Evolutionary conservation across 2,329 filamentous ascomycete species (phyloP).

Genomic region (Pseudogymnoascus sp.): DNA sequence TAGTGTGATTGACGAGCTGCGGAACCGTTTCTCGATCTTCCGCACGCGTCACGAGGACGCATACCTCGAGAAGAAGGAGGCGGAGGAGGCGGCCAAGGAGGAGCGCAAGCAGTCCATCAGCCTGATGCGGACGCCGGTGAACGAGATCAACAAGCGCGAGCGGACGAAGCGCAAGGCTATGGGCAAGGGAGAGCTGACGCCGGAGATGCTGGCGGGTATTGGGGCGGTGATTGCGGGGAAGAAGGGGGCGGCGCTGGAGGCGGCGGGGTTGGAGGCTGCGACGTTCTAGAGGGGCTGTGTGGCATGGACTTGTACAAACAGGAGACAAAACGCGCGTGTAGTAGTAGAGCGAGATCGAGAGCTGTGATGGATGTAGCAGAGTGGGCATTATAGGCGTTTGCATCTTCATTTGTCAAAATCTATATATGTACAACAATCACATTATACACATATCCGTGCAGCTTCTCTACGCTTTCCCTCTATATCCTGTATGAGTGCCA

Average conservation of each 20-base stretch:
- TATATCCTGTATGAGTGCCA: not conserved
- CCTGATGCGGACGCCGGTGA: constrained; percentile 28
- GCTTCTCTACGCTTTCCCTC: not conserved
- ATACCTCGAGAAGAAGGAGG: constrained; percentile 57
- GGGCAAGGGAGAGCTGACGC: constrained; percentile 26
- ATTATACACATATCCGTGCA: not conserved
- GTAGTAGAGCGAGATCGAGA: constrained; percentile 2
- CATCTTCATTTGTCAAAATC: constrained; percentile 12
- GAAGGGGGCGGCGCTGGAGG: constrained; percentile 18
- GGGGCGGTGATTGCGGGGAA: constrained; percentile 28
- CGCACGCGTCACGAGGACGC: constrained; percentile 69
- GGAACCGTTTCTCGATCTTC: constrained; percentile 74
- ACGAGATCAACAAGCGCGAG: constrained; percentile 25
- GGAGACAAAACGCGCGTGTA: not conserved
- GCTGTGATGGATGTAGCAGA: constrained; percentile 8
- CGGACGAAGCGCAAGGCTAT: constrained; percentile 23
- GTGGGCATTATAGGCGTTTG: constrained; percentile 12
- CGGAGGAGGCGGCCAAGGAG: constrained; percentile 43
- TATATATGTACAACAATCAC: constrained; percentile 9
- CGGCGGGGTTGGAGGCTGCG: constrained; percentile 15
- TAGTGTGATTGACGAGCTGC: constrained; percentile 73
- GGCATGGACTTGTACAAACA: constrained; percentile 4
- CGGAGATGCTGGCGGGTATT: constrained; percentile 27
- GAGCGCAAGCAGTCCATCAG: constrained; percentile 21
- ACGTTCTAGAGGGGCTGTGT: constrained; percentile 8